Evolutionary conservation across 768 basidiomycete species (phyloP).

Genomic region (Suillus plorans): DNA sequence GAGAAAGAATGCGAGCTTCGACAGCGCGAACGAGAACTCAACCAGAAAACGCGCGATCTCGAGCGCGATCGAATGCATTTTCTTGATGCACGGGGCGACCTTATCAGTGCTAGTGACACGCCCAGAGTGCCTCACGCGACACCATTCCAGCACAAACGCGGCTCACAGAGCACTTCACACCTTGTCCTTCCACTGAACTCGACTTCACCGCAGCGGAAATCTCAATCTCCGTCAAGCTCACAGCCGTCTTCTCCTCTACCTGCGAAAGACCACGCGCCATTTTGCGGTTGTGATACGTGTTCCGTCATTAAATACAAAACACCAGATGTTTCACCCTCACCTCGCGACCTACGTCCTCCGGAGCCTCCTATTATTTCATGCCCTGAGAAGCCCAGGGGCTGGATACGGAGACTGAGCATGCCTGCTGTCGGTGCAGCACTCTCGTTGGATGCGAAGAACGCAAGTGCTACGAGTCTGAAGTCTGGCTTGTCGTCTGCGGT

Average conservation of each 20-base stretch:
- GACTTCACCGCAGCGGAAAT: constrained; percentile 15
- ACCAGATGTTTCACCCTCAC: constrained; percentile 24
- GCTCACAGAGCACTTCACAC: constrained; percentile 30
- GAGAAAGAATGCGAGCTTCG: constrained; percentile 55
- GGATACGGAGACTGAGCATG: constrained; percentile 80
- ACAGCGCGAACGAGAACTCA: constrained; percentile 55
- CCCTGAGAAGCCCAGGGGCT: constrained; percentile 61
- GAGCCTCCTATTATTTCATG: constrained; percentile 46
- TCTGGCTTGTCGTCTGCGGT: constrained; percentile 31
- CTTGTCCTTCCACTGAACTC: constrained; percentile 17
- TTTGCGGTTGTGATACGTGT: constrained; percentile 67
- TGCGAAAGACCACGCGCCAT: constrained; percentile 50
- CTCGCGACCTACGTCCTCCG: constrained; percentile 40
- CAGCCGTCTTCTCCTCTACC: constrained; percentile 25
- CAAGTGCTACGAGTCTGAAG: constrained; percentile 41
- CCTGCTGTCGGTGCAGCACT: constrained; percentile 63
- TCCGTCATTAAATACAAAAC: constrained; percentile 56
- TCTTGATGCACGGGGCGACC: constrained; percentile 33
- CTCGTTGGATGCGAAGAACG: constrained; percentile 54
- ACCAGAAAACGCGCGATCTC: constrained; percentile 52
- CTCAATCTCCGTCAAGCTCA: constrained; percentile 30
- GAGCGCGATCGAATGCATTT: constrained; percentile 53
- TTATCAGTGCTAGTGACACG: constrained; percentile 25
- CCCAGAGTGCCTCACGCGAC: constrained; percentile 26
- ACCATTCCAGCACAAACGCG: constrained; percentile 27